phyloP scores from a whole-genome alignment of 257 asterid genomes.

The Solanum bulbocastanum region DNA sequence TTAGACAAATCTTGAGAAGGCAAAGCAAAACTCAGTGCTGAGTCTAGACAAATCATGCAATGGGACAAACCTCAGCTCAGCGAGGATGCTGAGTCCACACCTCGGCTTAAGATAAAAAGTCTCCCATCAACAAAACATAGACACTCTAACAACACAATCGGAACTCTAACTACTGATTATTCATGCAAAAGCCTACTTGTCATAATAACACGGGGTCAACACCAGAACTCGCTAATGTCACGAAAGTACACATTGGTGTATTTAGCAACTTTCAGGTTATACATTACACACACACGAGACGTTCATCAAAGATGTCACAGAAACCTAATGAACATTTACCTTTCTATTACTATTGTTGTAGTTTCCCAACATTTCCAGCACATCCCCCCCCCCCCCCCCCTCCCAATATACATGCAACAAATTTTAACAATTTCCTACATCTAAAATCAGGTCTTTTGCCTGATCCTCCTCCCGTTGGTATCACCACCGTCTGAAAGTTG shows the following conservation, averaged over 20 bases:
- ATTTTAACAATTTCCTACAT: slow-evolving; percentile 16
- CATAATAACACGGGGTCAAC: neutral
- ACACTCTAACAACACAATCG: neutral
- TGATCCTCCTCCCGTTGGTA: slow-evolving; percentile 75
- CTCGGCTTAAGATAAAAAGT: neutral
- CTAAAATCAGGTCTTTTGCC: slow-evolving; percentile 65
- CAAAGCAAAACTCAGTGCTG: neutral
- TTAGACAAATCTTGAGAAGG: neutral
- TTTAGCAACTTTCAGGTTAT: neutral
- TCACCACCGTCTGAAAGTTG: slow-evolving; percentile 96
- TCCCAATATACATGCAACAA: slow-evolving; percentile 13
- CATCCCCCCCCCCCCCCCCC: neutral
- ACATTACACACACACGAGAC: neutral
- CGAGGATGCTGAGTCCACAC: neutral
- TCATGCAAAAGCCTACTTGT: neutral
- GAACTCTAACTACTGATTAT: neutral
- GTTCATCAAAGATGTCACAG: neutral
- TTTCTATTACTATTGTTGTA: neutral
- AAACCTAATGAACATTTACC: neutral
- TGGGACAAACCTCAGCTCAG: neutral
- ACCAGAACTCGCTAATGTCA: neutral
- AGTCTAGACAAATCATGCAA: neutral
- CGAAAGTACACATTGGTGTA: neutral
- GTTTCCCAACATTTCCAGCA: neutral
- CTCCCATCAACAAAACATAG: neutral